Conservation (phyloP, 2,329 filamentous ascomycete genomes). For the Colletotrichum tabaci region DNA sequence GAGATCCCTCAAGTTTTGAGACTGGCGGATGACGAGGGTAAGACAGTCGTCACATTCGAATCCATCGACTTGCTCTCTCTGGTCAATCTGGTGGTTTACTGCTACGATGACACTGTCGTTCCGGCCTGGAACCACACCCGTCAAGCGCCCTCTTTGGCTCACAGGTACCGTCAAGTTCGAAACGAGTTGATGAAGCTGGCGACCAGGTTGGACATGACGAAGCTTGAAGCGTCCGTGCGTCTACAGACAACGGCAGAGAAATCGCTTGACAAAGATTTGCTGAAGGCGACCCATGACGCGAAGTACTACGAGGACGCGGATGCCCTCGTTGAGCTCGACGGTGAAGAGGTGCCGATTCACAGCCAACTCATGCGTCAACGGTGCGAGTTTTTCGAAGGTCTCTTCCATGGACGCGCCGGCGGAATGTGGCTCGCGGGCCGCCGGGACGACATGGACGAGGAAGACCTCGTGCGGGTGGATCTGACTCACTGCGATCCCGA, state of each 20-base stretch:
- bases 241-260: conserved; percentile 77
- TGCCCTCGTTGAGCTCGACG: conserved; percentile 83
- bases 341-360: conserved; percentile 80
- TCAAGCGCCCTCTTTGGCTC: conserved; percentile 75
- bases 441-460: conserved; percentile 59
- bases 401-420: conserved; percentile 89
- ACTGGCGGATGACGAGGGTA: conserved; percentile 67
- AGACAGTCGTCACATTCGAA: conserved; percentile 74
- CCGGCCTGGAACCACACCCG: conserved; percentile 89
- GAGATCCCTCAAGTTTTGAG: conserved; percentile 73
- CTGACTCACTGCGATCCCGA: conserved; percentile 82
- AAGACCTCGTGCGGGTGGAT: conserved; percentile 77
- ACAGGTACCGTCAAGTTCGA: conserved; percentile 84
- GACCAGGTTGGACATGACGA: conserved; percentile 76
- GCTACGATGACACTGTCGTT: conserved; percentile 84
- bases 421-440: conserved; percentile 87
- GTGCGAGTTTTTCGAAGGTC: conserved; percentile 91
- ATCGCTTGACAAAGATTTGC: conserved; percentile 79
- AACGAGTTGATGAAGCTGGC: conserved; percentile 91
- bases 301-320: conserved; percentile 86
- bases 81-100: conserved; percentile 83
- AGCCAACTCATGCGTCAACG: conserved; percentile 84
- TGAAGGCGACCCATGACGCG: conserved; percentile 76
- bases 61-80: conserved; percentile 83
- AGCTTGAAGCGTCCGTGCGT: conserved; percentile 83